These are phyloP conservation scores for Leishmania guyanensis DNA, from an alignment of 208 protist species.

Conservation along the genomic window DNA sequence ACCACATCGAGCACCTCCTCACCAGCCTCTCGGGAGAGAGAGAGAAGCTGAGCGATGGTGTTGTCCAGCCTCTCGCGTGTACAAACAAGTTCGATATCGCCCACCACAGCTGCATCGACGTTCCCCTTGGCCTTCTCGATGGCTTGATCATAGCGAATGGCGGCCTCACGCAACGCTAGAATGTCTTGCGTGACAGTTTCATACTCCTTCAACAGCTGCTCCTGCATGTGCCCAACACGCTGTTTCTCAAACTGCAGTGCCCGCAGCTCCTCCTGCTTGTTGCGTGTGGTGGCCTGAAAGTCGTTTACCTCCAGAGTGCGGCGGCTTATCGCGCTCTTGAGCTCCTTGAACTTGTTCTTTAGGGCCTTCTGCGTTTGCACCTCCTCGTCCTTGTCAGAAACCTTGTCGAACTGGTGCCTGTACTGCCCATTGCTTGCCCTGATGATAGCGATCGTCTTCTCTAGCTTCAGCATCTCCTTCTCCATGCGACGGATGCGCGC, in stretches of 20 bases:
- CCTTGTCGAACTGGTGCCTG: slow-evolving; percentile 76
- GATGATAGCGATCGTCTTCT: slow-evolving; percentile 80
- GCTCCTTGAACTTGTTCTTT: slow-evolving; percentile 62
- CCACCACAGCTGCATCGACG: slow-evolving; percentile 34
- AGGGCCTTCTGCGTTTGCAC: slow-evolving; percentile 56
- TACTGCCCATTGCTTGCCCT: slow-evolving; percentile 78
- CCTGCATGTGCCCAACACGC: slow-evolving; percentile 27
- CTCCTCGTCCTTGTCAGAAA: slow-evolving; percentile 59
- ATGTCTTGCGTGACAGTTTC: slow-evolving; percentile 41
- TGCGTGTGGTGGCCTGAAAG: slow-evolving; percentile 47
- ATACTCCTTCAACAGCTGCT: slow-evolving; percentile 49
- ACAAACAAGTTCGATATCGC: slow-evolving; percentile 67
- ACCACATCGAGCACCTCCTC: slow-evolving; percentile 51
- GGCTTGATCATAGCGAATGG: slow-evolving; percentile 70
- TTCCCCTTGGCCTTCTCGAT: slow-evolving; percentile 45
- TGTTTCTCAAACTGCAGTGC: slow-evolving; percentile 41
- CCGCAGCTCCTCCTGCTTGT: slow-evolving; percentile 54
- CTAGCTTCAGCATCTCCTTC: slow-evolving; percentile 75
- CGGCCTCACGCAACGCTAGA: slow-evolving; percentile 48
- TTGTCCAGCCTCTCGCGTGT: slow-evolving; percentile 40
- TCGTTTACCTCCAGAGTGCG: slow-evolving; percentile 70
- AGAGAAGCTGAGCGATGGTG: slow-evolving; percentile 45
- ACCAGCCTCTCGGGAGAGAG: slow-evolving; percentile 39
- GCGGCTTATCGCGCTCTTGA: slow-evolving; percentile 66
- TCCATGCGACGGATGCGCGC: slow-evolving; percentile 76